A percentile compares a stretch with the other conserved stretches of the same genome.
These are phyloP conservation scores for Hibiscus syriacus DNA, from an alignment of 345 rosid genomes.

Conservation along the genomic window DNA sequence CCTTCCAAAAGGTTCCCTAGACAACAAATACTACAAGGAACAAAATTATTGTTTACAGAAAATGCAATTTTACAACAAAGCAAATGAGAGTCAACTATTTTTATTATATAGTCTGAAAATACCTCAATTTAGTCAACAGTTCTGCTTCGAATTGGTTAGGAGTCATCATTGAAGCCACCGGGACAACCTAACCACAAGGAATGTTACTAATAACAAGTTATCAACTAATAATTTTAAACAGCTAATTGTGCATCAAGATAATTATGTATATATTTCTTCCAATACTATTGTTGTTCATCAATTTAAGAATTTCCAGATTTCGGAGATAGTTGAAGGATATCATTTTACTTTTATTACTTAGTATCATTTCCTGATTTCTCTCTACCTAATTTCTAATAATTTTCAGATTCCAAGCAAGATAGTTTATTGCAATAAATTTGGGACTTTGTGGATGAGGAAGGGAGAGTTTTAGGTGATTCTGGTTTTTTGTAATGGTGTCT, in stretches of 20 bases:
- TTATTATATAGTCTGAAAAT: slow-evolving; percentile 10
- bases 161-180: slow-evolving; percentile 96
- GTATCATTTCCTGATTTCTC: too few relatives aligned
- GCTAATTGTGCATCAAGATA: neutral
- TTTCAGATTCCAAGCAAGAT: too few relatives aligned
- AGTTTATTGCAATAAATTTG: too few relatives aligned
- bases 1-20: neutral
- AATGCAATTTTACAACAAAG: neutral
- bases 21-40: neutral
- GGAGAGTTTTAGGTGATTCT: too few relatives aligned
- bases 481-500: too few relatives aligned
- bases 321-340: too few relatives aligned
- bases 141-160: slow-evolving; percentile 99
- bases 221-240: neutral
- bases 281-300: too few relatives aligned
- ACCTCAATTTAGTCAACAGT: slow-evolving; percentile 79
- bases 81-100: neutral
- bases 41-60: neutral
- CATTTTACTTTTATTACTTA: too few relatives aligned
- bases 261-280: neutral
- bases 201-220: slow-evolving; percentile 4
- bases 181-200: slow-evolving; percentile 67
- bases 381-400: too few relatives aligned
- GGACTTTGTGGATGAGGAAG: too few relatives aligned
- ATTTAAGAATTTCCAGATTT: too few relatives aligned